Percentiles rank a stretch among this genome's conserved stretches.
Conservation (phyloP, 371 early-diverging fungal species). For the Blakeslea trispora region DNA sequence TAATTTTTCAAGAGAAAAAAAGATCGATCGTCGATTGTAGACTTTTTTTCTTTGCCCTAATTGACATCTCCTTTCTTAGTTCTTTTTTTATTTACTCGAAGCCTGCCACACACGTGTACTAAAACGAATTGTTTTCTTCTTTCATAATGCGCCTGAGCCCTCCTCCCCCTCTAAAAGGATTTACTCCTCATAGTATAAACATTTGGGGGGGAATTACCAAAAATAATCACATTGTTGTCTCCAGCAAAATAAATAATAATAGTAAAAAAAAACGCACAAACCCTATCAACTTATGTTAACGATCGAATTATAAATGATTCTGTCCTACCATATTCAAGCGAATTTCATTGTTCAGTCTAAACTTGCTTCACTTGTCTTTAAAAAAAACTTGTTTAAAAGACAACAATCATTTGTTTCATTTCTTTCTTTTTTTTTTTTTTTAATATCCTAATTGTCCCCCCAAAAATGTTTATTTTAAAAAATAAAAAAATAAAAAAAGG, state of each 20-base stretch:
- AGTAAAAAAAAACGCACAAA: background rate
- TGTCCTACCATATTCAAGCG: background rate
- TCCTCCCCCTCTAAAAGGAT: background rate
- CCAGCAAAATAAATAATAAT: too few relatives aligned
- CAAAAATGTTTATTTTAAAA: constrained; percentile 1
- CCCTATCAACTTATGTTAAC: background rate
- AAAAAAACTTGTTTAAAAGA: background rate
- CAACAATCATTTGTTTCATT: background rate
- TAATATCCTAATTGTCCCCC: too few relatives aligned
- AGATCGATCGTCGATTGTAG: constrained; percentile 13
- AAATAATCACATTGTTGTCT: background rate
- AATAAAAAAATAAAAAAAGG: background rate
- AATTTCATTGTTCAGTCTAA: background rate
- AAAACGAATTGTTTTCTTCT: background rate
- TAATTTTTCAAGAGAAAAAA: background rate
- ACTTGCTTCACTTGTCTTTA: background rate
- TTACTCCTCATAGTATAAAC: background rate
- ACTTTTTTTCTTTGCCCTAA: background rate
- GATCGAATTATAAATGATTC: background rate
- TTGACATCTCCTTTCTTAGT: background rate
- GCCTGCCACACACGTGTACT: background rate
- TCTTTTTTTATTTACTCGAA: background rate
- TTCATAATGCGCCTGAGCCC: background rate
- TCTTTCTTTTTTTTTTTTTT: too few relatives aligned
- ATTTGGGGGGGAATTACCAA: background rate